Conservation (phyloP, 495 filamentous ascomycete genomes). For the Endocarpon pusillum region DNA sequence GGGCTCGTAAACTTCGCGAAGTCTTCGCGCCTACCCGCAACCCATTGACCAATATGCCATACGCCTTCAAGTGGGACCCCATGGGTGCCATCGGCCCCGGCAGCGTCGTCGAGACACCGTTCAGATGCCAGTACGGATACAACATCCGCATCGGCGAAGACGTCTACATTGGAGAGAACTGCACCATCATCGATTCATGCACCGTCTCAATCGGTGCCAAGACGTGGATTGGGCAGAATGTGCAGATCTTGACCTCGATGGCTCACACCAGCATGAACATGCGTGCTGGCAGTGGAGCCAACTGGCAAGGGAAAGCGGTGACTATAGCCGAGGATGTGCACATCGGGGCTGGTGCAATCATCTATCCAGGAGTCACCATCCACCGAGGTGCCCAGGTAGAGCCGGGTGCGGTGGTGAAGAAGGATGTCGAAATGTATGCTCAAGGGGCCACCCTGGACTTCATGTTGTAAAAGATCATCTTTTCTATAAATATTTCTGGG, state of each 20-base stretch:
- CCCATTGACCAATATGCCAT: constrained; percentile 29
- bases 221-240: constrained; percentile 73
- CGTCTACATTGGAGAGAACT: constrained; percentile 72
- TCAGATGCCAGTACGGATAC: constrained; percentile 90
- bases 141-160: constrained; percentile 81
- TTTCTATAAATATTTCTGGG: too few relatives aligned
- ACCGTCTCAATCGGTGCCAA: constrained; percentile 55
- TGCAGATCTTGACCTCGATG: constrained; percentile 66
- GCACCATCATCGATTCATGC: constrained; percentile 69
- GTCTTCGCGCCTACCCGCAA: constrained; percentile 36
- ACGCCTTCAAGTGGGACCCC: constrained; percentile 18
- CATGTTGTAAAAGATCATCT: too few relatives aligned
- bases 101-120: constrained; percentile 73
- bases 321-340: constrained; percentile 79
- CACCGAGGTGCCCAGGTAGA: constrained; percentile 27
- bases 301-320: constrained; percentile 53
- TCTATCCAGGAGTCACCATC: constrained; percentile 43
- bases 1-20: constrained; percentile 61
- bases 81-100: constrained; percentile 52
- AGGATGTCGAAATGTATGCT: too few relatives aligned
- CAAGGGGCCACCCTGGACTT: too few relatives aligned
- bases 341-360: constrained; percentile 72
- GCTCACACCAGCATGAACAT: constrained; percentile 59
- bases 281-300: constrained; percentile 56
- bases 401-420: constrained; percentile 28